A percentile compares a stretch with the other conserved stretches of the same genome.
These are phyloP conservation scores for Penicillium oxalicum DNA, from an alignment of 2,329 filamentous ascomycete genomes.

Conservation along the genomic window DNA sequence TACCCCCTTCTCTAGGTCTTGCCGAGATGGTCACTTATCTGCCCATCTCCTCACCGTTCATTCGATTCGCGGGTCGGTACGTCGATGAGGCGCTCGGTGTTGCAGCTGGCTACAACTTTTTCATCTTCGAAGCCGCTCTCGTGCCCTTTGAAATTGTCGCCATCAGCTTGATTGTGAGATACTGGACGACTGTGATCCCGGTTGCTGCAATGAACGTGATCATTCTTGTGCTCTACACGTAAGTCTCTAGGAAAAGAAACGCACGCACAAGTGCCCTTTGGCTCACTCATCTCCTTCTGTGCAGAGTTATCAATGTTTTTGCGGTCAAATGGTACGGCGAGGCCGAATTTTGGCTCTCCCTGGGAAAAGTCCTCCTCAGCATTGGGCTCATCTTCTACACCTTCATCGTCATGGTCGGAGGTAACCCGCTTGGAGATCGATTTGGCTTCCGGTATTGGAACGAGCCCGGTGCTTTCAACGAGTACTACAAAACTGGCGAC, in stretches of 20 bases:
- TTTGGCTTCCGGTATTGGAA: conserved; percentile 68
- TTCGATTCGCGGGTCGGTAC: conserved; percentile 43
- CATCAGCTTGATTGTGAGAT: conserved; percentile 46
- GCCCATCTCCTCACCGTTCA: conserved; percentile 43
- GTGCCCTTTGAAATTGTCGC: conserved; percentile 51
- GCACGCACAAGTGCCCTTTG: too few species aligned
- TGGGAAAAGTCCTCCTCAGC: conserved; percentile 67
- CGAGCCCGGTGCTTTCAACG: conserved; percentile 63
- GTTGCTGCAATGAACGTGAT: conserved; percentile 44
- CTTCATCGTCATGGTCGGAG: conserved; percentile 76
- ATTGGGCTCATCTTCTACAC: conserved; percentile 68
- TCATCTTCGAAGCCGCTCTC: conserved; percentile 46
- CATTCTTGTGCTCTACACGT: conserved; percentile 42
- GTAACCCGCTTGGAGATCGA: conserved; percentile 65
- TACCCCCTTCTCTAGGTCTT: conserved; percentile 29
- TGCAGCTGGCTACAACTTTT: conserved; percentile 47
- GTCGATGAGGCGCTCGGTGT: conserved; percentile 47
- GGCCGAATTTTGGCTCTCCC: conserved; percentile 67
- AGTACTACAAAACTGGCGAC: conserved; percentile 57
- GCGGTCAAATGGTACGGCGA: conserved; percentile 71
- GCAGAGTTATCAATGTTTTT: conserved; percentile 56
- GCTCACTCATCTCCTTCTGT: neutral
- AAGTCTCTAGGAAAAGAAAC: too few species aligned
- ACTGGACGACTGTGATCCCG: conserved; percentile 45
- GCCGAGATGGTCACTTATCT: conserved; percentile 49